phyloP scores from a whole-genome alignment of 306 rosid genomes.

The Prunus padus region DNA sequence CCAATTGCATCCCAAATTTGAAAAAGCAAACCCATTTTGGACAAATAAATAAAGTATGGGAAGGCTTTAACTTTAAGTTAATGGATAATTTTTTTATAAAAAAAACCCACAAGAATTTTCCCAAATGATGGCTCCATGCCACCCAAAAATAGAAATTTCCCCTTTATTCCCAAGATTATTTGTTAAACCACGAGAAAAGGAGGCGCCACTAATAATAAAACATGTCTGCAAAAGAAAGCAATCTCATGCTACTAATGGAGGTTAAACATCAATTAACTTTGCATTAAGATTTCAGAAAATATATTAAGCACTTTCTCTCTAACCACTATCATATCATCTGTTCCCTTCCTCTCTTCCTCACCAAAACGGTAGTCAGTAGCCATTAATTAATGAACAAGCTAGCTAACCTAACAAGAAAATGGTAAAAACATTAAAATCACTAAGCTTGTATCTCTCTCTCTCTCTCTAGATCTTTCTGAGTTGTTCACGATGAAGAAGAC shows the following conservation, averaged over 20 bases:
- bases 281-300: neutral
- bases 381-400: neutral
- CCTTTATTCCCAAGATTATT: neutral
- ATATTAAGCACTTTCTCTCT: neutral
- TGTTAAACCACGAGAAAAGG: neutral
- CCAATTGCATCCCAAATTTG: conserved; percentile 3
- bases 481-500: conserved; percentile 37
- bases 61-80: conserved; percentile 2
- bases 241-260: neutral
- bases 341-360: neutral
- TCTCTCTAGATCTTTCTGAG: neutral
- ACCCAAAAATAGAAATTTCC: neutral
- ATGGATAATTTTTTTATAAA: neutral
- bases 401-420: neutral
- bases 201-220: neutral
- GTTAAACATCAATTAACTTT: neutral
- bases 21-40: conserved; percentile 7
- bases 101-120: neutral
- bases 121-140: neutral
- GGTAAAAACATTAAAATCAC: neutral
- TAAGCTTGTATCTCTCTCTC: neutral
- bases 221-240: conserved; percentile 10
- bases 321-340: neutral
- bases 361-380: neutral
- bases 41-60: conserved; percentile 33